Evolutionary conservation across 2,329 filamentous ascomycete species (phyloP), one percentile per base, ranked within the genome.

Genomic region (Botrytis fragariae): DNA sequence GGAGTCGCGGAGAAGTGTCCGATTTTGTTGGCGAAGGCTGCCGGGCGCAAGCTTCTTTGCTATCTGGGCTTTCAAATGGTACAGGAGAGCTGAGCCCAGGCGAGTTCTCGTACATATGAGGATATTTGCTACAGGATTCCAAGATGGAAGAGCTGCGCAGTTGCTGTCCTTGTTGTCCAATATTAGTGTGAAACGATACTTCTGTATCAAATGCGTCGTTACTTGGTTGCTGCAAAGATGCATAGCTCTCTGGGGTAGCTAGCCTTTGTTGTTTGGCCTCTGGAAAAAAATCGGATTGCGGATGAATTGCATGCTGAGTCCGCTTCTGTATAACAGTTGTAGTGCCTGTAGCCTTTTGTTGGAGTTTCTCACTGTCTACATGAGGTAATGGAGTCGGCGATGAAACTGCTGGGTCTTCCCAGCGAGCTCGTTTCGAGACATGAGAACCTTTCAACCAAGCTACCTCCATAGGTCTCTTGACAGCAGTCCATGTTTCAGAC

Each of bases 371-470:
- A 45, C 25, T 39, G 25, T 32, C n/a, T 45, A 18, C 32, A 44
- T 44, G 37, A 72, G 48, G 61, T 25, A 76, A 54, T 16, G 80
- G 79, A 20, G 79, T 81, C 22, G 80, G 80, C n/a, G 79, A 77
- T 16, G 77, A 73, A 20, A 74, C 59, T 37, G 74, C 72, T 51
- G 77, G 75, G 20, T 72, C 72, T 57, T 79, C 79, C 78, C 79
- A 80, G 42, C 77, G 75, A 74, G 79, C 74, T 29, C 78, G 75
- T 74, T 81, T 81, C 4, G 77, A 78, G 44, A 77, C 72, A 69
- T 79, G 77, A 8, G 79, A 78, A 22, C 78, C 79, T 68, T 79
- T 81, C 25, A 81, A 74, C 80, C 80, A 81, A 60, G 76, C 57
- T 37, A 72, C 57, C 72, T 80, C 74, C 22, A 69, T 69, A 25